Conservation (phyloP, 2,329 filamentous ascomycete species). For the Lachnellula cervina region DNA sequence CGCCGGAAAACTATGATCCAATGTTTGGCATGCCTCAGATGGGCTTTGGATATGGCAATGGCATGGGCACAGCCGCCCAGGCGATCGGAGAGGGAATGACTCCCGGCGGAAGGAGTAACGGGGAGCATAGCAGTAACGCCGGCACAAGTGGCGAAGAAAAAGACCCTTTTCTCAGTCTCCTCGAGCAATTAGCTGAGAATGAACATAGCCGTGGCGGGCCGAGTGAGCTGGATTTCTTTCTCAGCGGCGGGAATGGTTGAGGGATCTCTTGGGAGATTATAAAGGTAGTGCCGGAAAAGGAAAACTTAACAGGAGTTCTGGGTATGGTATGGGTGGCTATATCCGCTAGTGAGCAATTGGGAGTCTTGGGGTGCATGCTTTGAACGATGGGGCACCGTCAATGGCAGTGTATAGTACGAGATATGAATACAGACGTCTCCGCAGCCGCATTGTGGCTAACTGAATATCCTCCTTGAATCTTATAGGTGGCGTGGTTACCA, state of each 20-base stretch:
- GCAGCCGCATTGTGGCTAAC: neutral
- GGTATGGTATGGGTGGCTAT: neutral
- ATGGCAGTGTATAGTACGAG: no score
- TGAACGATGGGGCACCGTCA: neutral
- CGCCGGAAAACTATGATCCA: slow-evolving; percentile 44
- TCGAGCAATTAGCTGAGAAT: slow-evolving; percentile 80
- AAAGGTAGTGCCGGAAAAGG: neutral
- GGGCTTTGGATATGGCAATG: slow-evolving; percentile 48
- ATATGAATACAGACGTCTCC: neutral
- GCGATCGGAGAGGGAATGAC: slow-evolving; percentile 31
- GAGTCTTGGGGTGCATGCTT: neutral
- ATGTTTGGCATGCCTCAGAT: slow-evolving; percentile 56
- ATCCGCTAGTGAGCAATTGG: neutral
- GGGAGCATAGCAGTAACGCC: slow-evolving; percentile 45
- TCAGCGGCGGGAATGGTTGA: slow-evolving; percentile 34
- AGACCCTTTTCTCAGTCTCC: slow-evolving; percentile 72
- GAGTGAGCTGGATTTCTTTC: slow-evolving; percentile 74
- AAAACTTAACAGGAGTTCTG: neutral
- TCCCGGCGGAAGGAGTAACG: slow-evolving; percentile 45
- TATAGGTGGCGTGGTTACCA: no score
- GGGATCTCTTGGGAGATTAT: neutral
- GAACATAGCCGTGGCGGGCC: slow-evolving; percentile 65
- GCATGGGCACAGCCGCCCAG: slow-evolving; percentile 33
- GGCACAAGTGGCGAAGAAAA: slow-evolving; percentile 58
- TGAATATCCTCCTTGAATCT: neutral